A percentile compares a stretch with the other conserved stretches of the same genome.
Evolutionary conservation across 2,329 filamentous ascomycete species (phyloP).

Genomic region (Clarireedia sp.): DNA sequence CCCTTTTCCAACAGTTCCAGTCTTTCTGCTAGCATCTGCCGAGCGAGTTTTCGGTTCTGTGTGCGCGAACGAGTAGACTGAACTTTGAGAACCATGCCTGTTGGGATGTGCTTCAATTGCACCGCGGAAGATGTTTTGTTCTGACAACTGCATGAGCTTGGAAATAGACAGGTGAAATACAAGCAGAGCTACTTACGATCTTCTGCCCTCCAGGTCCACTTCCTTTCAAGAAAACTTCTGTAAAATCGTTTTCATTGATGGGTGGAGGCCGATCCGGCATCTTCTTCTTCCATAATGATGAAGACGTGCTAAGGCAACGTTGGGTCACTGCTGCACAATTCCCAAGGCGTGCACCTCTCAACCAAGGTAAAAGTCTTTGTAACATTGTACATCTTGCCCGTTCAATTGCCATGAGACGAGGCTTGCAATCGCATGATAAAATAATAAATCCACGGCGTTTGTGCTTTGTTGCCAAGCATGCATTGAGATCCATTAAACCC

Average conservation of each 20-base stretch:
- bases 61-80: conserved; percentile 82
- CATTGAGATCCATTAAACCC: background rate
- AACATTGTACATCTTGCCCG: conserved; percentile 25
- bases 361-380: conserved; percentile 13
- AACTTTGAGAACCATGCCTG: conserved; percentile 87
- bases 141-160: conserved; percentile 32
- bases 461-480: background rate
- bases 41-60: conserved; percentile 81
- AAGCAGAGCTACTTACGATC: conserved; percentile 50
- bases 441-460: too few relatives aligned
- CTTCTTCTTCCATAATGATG: conserved; percentile 38
- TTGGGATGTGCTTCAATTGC: conserved; percentile 82
- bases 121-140: conserved; percentile 97
- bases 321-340: background rate
- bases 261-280: conserved; percentile 68
- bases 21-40: conserved; percentile 49
- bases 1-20: conserved; percentile 68
- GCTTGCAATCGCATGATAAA: background rate
- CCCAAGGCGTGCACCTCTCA: conserved; percentile 12
- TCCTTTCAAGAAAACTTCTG: conserved; percentile 82
- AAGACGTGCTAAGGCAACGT: conserved; percentile 14
- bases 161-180: background rate
- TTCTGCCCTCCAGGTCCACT: conserved; percentile 92
- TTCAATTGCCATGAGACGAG: background rate
- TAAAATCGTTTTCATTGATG: conserved; percentile 70